Percentiles rank a stretch among this genome's conserved stretches.
Conservation (phyloP, 306 rosid genomes). For the Casuarina equisetifolia region DNA sequence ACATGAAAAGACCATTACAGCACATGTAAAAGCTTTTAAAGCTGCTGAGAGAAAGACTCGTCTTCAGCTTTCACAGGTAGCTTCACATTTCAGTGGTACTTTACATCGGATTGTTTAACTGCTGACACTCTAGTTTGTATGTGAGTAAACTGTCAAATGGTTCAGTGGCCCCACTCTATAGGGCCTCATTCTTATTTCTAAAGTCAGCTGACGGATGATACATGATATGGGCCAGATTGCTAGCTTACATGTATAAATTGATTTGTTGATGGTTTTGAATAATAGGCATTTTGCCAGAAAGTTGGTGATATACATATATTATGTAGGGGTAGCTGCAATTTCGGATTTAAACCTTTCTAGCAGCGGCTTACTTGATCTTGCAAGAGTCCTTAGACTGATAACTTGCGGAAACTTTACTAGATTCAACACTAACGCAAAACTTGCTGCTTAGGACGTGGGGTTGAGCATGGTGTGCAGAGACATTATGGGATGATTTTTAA, state of each 20-base stretch:
- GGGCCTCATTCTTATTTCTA: background rate
- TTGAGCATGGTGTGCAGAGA: conserved; percentile 7
- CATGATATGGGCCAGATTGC: conserved; percentile 7
- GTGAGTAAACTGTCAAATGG: conserved; percentile 13
- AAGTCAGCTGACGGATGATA: background rate
- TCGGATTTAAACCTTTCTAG: background rate
- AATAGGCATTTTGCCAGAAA: conserved; percentile 4
- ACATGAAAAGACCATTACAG: conserved; percentile 89
- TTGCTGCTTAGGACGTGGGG: background rate
- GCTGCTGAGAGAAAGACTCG: conserved; percentile 98
- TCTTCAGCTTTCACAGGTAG: conserved; percentile 85
- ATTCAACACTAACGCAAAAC: background rate
- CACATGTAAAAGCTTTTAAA: conserved; percentile 95
- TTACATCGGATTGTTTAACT: conserved; percentile 13
- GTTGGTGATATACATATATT: conserved; percentile 9
- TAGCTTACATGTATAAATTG: conserved; percentile 24
- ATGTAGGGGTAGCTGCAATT: conserved; percentile 7
- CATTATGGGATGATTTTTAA: background rate
- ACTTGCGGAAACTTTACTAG: conserved; percentile 16
- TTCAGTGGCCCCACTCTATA: background rate
- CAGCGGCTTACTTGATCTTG: background rate
- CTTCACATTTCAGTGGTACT: conserved; percentile 19
- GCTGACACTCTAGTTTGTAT: background rate
- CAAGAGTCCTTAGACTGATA: background rate
- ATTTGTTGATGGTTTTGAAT: conserved; percentile 11